Percentiles rank a stretch among this genome's conserved stretches.
phyloP scores from a whole-genome alignment of 2,329 filamentous ascomycete genomes.

The Fusarium buharicum region DNA sequence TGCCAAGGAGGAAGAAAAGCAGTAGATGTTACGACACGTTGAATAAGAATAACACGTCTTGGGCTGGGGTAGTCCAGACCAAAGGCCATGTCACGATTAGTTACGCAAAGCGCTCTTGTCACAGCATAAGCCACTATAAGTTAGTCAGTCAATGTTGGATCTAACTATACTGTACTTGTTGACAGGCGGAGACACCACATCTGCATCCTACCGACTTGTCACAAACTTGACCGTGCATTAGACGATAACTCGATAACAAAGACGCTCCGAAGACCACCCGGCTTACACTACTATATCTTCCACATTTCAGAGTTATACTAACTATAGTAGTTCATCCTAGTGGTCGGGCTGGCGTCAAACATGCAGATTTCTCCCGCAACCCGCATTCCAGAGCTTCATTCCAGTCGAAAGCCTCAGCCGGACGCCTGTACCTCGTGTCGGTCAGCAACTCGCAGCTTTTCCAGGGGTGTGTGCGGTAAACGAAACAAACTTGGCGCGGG shows the following conservation, averaged over 20 bases:
- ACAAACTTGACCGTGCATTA: neutral
- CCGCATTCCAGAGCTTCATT: slow-evolving; percentile 27
- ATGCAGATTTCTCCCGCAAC: slow-evolving; percentile 10
- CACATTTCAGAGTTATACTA: slow-evolving; percentile 7
- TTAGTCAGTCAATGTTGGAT: neutral
- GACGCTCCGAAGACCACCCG: neutral
- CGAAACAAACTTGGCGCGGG: neutral
- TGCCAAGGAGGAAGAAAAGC: slow-evolving; percentile 36
- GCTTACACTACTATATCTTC: neutral
- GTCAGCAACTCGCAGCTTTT: neutral
- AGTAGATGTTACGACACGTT: slow-evolving; percentile 17
- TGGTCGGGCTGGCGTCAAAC: slow-evolving; percentile 13
- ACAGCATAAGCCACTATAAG: slow-evolving; percentile 2
- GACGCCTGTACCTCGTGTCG: neutral
- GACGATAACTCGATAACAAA: neutral
- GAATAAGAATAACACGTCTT: slow-evolving; percentile 14
- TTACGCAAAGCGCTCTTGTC: slow-evolving; percentile 19
- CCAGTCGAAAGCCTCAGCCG: slow-evolving; percentile 14
- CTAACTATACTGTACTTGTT: neutral
- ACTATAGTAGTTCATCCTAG: neutral
- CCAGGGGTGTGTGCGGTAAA: neutral
- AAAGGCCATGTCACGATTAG: slow-evolving; percentile 13
- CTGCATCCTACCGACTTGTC: neutral
- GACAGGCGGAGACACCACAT: neutral
- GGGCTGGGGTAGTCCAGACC: slow-evolving; percentile 7